Evolutionary conservation across 192 early-diverging fungal species (phyloP).

Genomic region (Backusella westeae): DNA sequence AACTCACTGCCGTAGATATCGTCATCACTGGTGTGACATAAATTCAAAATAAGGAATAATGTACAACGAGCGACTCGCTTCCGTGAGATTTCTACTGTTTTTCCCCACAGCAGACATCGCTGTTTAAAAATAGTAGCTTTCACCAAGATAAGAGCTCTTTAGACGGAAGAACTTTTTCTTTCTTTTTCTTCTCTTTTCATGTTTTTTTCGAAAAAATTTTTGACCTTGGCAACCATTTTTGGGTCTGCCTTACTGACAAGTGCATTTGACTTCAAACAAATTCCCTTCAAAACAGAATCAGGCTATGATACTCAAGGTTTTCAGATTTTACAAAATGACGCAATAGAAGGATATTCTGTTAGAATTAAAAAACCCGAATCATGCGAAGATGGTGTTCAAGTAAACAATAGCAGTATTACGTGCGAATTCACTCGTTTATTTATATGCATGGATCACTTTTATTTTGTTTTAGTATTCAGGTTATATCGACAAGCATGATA

Average conservation of each 20-base stretch:
- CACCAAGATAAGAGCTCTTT: background rate
- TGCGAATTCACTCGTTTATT: background rate
- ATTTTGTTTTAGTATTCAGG: conserved; percentile 62
- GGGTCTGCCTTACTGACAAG: background rate
- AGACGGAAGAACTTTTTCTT: background rate
- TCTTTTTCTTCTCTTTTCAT: background rate
- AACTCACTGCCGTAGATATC: background rate
- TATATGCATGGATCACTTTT: background rate
- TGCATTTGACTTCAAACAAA: background rate
- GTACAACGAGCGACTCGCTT: background rate
- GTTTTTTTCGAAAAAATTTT: background rate
- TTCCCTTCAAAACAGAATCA: background rate
- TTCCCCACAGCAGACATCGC: background rate
- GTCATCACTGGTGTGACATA: background rate
- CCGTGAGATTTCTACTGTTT: background rate
- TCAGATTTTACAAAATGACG: conserved; percentile 11
- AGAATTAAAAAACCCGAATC: conserved; percentile 28
- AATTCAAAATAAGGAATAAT: conserved; percentile 1
- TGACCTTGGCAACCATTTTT: background rate
- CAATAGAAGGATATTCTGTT: conserved; percentile 28
- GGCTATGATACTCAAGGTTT: conserved; percentile 1
- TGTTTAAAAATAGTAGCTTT: background rate
- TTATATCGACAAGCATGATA: conserved; percentile 63
- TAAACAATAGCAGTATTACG: background rate
- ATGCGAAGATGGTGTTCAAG: conserved; percentile 35